These are phyloP conservation scores for Canariomyces notabilis DNA, from an alignment of 2,329 filamentous ascomycete species.

Conservation along the genomic window DNA sequence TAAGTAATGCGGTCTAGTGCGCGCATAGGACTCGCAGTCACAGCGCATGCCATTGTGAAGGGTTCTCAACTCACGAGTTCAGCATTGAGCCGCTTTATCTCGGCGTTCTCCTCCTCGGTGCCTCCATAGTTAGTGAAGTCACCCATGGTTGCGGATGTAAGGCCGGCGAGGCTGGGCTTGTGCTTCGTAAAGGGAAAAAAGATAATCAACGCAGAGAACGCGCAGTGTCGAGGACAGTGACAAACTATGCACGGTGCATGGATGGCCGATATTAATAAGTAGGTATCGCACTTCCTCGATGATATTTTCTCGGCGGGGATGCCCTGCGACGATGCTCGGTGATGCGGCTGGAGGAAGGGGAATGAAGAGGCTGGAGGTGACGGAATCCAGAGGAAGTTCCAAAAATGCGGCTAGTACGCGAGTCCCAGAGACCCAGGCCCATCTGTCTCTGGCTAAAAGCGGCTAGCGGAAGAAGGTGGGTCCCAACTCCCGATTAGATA, in stretches of 20 bases:
- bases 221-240: not conserved
- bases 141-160: slow-evolving; percentile 47
- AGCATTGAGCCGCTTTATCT: slow-evolving; percentile 71
- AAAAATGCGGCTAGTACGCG: slow-evolving; percentile 18
- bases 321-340: not conserved
- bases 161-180: slow-evolving; percentile 10
- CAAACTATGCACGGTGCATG: not conserved
- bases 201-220: not conserved
- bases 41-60: not conserved
- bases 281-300: too few species aligned
- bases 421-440: too few species aligned
- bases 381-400: not conserved
- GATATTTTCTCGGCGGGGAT: not conserved
- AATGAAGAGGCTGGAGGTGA: slow-evolving; percentile 12
- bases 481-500: slow-evolving; percentile 17
- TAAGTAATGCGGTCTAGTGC: not conserved
- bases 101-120: slow-evolving; percentile 74
- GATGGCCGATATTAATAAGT: not conserved
- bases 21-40: not conserved
- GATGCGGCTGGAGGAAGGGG: not conserved
- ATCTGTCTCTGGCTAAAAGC: slow-evolving; percentile 4
- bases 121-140: slow-evolving; percentile 67
- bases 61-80: slow-evolving; percentile 63
- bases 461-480: not conserved
- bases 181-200: not conserved